A percentile compares a stretch with the other conserved stretches of the same genome.
Conservation (phyloP, 495 filamentous ascomycete species). For the Aspergillus carlsbadensis region DNA sequence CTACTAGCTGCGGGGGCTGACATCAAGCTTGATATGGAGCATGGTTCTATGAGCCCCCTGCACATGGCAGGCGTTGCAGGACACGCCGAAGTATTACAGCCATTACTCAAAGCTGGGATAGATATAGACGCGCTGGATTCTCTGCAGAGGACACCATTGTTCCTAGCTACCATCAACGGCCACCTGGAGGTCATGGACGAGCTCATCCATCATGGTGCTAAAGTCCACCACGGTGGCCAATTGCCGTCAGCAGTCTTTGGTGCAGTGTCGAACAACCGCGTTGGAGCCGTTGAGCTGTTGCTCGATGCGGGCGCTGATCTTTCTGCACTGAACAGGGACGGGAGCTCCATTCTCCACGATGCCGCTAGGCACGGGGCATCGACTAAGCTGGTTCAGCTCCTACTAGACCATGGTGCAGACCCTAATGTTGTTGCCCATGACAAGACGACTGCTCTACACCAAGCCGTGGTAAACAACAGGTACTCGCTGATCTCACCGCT, state of each 20-base stretch:
- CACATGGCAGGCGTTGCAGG: background rate
- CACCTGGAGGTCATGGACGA: background rate
- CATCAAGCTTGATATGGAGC: background rate
- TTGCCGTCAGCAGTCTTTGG: too few relatives aligned
- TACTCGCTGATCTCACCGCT: background rate
- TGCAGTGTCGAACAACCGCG: too few relatives aligned
- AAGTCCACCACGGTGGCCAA: too few relatives aligned
- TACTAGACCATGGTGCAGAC: background rate
- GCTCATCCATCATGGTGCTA: background rate
- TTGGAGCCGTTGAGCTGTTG: too few relatives aligned
- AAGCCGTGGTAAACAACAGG: background rate
- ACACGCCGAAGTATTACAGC: background rate
- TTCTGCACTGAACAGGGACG: background rate
- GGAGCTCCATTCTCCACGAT: background rate
- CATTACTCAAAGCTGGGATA: background rate
- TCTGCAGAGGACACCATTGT: background rate
- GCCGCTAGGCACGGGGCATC: background rate
- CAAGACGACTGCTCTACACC: background rate
- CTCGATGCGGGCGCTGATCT: background rate
- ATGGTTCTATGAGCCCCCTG: background rate
- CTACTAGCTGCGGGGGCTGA: background rate
- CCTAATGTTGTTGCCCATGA: background rate
- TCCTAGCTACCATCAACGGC: background rate
- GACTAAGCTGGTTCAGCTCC: background rate
- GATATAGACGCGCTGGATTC: background rate